These are phyloP conservation scores for Sclerotinia spermophila DNA, from an alignment of 2,329 filamentous ascomycete species.

Conservation along the genomic window DNA sequence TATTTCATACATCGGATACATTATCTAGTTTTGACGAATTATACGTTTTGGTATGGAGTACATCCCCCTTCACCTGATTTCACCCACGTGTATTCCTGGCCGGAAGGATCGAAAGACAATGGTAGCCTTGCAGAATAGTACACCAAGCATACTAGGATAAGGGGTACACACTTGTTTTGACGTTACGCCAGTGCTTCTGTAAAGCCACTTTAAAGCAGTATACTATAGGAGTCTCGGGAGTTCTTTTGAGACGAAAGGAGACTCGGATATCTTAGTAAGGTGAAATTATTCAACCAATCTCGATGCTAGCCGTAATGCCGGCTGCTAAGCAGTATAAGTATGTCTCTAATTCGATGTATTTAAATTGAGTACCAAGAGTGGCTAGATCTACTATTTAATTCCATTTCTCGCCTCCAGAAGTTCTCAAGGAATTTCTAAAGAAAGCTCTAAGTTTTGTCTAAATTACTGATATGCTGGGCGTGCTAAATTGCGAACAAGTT, in stretches of 20 bases:
- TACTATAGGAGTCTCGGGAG: not conserved
- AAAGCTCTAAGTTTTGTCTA: not conserved
- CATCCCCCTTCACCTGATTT: not conserved
- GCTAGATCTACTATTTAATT: not conserved
- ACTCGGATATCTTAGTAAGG: not conserved
- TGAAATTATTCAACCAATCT: not conserved
- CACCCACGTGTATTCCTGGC: not conserved
- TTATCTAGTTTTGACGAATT: not conserved
- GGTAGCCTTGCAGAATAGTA: conserved; percentile 6
- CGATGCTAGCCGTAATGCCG: not conserved
- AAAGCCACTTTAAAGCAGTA: not conserved
- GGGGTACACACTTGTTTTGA: not conserved
- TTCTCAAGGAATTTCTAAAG: not conserved
- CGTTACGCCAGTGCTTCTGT: not conserved
- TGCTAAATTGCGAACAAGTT: not conserved
- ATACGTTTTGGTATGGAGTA: not conserved
- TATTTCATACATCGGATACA: not conserved
- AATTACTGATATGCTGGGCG: not conserved
- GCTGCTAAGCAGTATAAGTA: not conserved
- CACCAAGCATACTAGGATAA: not conserved
- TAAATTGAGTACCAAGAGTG: not conserved
- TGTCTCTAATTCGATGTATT: not conserved
- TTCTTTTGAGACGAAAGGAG: not conserved
- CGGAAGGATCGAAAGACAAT: not conserved
- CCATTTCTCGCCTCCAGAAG: not conserved